Evolutionary conservation across 331 rosid species (phyloP), one percentile per base, ranked within the genome.

Genomic region (Malus hybrid): DNA sequence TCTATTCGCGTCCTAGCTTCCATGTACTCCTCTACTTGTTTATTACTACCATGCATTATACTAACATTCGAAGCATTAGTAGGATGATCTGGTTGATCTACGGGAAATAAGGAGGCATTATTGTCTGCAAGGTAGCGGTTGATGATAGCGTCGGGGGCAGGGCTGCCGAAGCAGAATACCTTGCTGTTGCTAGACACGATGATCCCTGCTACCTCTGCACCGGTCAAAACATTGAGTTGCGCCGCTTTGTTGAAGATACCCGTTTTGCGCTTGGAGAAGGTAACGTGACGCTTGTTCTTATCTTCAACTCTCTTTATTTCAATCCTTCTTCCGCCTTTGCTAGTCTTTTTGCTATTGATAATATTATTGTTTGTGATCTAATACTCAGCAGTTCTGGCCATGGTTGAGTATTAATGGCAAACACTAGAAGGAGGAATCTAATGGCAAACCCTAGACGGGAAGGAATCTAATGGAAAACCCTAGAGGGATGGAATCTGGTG

Each of bases 241-340:
- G 72, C 77, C 1, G 81, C 77, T 54, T 78, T 78, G 34, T 70
- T 78, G 72, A 78, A 62, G 19, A 71, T 56, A 8, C 77, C 77
- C 8, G 4, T 54, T 67, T 71, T 78, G 31, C 81, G 71, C 72
- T 78, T 78, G 1, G 81, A 78, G 71, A 78, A 78, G 5, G 81
- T 55, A 31, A 70, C 77, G 50, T 78, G 72, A 29, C 77, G 81
- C 31, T 54, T 71, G 77, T 33, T 78, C 5, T 66, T 67, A 2
- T 56, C 81, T 65, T 55, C 81, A 22, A 78, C 62, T 29, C 2
- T 39, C 61, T 78, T 78, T 16, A 78, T 78, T n/a, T 63, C 81
- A 6, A 78, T 24, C 77, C 48, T 78, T 39, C 52, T 59, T 2
- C 29, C 28, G 18, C 81, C 77, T 63, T 34, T 50, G 72, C 24